Base-by-base conservation (phyloP, 2,329 filamentous ascomycete species). In the Epichloe hybrida region DNA sequence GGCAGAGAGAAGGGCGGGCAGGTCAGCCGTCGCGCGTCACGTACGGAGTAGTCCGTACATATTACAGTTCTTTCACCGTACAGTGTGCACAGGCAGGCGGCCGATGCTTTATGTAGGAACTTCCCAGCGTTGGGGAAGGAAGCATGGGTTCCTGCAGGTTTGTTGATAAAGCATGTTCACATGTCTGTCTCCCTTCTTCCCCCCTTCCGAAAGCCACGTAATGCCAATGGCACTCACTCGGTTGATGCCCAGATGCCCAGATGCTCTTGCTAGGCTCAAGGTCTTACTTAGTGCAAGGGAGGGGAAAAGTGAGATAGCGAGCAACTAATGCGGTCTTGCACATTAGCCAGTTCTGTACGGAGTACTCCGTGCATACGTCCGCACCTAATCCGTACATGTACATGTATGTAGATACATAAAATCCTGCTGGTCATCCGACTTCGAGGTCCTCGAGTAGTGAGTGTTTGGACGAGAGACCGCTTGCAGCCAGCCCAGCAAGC, bases 351-450 rank as follows among this genome's bases (percentile, higher is more conserved):
- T 31, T 31, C 9, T 31, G 43, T 44, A 41, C 44, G 49, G 20
- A 21, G 20, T 21, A 17, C 17, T 17, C 17, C 17, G 17, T 17
- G 17, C 17, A 17, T 17, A 41, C 44, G 49, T 46, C 36, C 38
- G 17, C 36, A 20, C 23, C 31, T n/a, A 21, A 21, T 21, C 20
- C 20, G 20, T 21, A 21, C 20, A 21, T 21, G 20, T 21, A 23
- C 23, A 27, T 7, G 23, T 7, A 7, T 2, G 6, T 27, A 23
- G 39, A 20, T 17, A 17, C 17, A 17, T 38, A 51, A 53, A 48
- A 46, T 37, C 36, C 23, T 51, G 49, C 21, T 46, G 54, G 52
- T 53, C 54, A 55, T 52, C 50, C 38, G 54, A 52, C 43, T 45
- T 46, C n/a, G n/a, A n/a, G n/a, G n/a, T n/a, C 23, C 44, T 38